Percentiles rank a stretch among this genome's conserved stretches.
Evolutionary conservation across 495 filamentous ascomycete genomes (phyloP).

Genomic region (Xylaria flabelliformis): DNA sequence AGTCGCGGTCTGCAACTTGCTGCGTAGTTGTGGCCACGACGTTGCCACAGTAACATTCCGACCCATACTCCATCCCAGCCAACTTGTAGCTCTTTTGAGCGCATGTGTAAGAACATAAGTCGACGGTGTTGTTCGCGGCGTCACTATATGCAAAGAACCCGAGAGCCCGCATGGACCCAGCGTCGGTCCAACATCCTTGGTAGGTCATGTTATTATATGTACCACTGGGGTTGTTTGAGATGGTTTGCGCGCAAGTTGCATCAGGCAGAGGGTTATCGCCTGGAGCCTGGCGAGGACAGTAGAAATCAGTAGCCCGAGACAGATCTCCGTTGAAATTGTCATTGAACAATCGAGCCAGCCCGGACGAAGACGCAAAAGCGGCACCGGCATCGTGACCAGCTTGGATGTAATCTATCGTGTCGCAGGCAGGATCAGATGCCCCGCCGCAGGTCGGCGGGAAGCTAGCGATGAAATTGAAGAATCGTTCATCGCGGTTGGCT

Average conservation of each 20-base stretch:
- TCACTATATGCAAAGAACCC: not conserved
- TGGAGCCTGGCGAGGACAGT: conserved; percentile 2
- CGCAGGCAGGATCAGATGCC: conserved; percentile 1
- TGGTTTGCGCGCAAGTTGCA: not conserved
- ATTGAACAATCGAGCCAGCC: not conserved
- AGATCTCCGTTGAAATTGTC: not conserved
- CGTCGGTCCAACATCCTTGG: not conserved
- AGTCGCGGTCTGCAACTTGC: not conserved
- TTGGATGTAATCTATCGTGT: conserved; percentile 4
- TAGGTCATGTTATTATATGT: conserved; percentile 2
- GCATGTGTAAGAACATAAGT: conserved; percentile 1
- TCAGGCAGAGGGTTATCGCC: conserved; percentile 1
- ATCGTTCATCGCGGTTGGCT: not conserved
- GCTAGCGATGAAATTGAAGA: conserved; percentile 4
- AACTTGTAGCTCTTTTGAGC: conserved; percentile 4
- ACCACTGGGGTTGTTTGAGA: not conserved
- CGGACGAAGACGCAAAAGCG: not conserved
- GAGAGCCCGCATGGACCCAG: not conserved
- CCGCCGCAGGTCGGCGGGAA: not conserved
- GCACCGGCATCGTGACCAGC: conserved; percentile 3
- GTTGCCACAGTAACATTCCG: conserved; percentile 1
- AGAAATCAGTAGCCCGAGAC: not conserved
- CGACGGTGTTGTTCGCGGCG: not conserved
- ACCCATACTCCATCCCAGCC: conserved; percentile 6
- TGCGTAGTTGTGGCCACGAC: not conserved